Evolutionary conservation across 805 yeast genomes (phyloP).

Genomic region (Cyberlindnera saturnus): DNA sequence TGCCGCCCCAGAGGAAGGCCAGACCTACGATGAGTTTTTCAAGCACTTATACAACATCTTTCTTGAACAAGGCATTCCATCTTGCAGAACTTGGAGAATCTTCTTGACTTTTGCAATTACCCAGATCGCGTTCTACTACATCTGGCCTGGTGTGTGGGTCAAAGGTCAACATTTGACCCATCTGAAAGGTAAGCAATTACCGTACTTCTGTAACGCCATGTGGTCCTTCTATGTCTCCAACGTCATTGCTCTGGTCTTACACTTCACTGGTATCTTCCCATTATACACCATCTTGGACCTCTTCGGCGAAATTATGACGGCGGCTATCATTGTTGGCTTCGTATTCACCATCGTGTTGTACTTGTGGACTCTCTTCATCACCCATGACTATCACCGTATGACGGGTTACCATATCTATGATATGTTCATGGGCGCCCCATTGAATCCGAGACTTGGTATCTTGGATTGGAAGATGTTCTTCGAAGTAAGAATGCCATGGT

Average conservation of each 20-base stretch:
- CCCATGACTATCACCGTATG: conserved; percentile 82
- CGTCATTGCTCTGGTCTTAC: conserved; percentile 52
- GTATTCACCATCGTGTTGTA: conserved; percentile 63
- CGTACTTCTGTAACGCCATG: conserved; percentile 91
- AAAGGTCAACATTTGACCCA: conserved; percentile 91
- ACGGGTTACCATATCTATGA: conserved; percentile 89
- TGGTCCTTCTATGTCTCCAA: conserved; percentile 72
- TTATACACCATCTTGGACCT: conserved; percentile 70
- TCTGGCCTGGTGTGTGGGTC: conserved; percentile 90
- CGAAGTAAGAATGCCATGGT: conserved; percentile 98
- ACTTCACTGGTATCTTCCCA: conserved; percentile 68
- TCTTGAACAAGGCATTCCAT: conserved; percentile 51
- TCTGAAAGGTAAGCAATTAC: conserved; percentile 71
- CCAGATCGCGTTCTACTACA: conserved; percentile 72
- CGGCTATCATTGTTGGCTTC: conserved; percentile 79
- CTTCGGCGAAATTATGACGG: conserved; percentile 90
- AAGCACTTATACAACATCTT: conserved; percentile 39
- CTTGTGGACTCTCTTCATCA: conserved; percentile 54
- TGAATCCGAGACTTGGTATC: conserved; percentile 91
- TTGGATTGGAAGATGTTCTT: conserved; percentile 95
- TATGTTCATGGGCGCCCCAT: conserved; percentile 94
- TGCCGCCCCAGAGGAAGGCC: conserved; percentile 58
- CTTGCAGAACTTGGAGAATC: conserved; percentile 55
- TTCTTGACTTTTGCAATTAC: conserved; percentile 63
- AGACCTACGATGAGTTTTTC: conserved; percentile 40